phyloP scores from a whole-genome alignment of 495 filamentous ascomycete species.

The Chaetomium cochliodes region DNA sequence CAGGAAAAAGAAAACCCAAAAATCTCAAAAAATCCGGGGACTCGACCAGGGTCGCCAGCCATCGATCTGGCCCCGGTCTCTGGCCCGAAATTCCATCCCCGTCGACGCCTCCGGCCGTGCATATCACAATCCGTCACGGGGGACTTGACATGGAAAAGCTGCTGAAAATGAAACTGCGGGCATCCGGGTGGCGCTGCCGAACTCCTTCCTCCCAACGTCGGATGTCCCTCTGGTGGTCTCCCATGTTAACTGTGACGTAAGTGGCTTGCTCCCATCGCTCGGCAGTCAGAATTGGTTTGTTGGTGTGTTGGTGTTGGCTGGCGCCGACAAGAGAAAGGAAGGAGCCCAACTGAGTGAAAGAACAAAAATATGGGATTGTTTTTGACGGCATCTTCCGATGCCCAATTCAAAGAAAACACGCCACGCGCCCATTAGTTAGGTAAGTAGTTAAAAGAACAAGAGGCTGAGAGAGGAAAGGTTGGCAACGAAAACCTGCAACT shows the following conservation, averaged over 20 bases:
- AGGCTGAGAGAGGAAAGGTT: neutral
- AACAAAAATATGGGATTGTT: too few species aligned
- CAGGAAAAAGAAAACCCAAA: conserved; percentile 10
- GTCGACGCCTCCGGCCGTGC: neutral
- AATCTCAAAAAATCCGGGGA: neutral
- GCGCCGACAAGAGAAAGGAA: neutral
- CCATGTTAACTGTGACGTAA: neutral
- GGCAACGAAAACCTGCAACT: neutral
- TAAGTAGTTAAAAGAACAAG: neutral
- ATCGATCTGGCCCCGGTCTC: neutral
- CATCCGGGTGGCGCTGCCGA: neutral
- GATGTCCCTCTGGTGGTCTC: neutral
- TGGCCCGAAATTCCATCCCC: neutral
- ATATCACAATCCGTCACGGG: conserved; percentile 4
- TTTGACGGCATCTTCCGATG: neutral
- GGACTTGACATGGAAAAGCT: conserved; percentile 1
- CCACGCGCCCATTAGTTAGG: neutral
- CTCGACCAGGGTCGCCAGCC: neutral
- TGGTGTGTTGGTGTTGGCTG: too few species aligned
- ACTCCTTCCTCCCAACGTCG: neutral
- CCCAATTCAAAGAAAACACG: conserved; percentile 3
- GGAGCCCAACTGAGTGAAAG: neutral
- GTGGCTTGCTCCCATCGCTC: conserved; percentile 6
- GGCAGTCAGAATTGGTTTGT: neutral
- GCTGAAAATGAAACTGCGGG: neutral